Evolutionary conservation across 2,329 filamentous ascomycete genomes (phyloP), one percentile per base, ranked within the genome.

Genomic region (Neobulgaria alba): DNA sequence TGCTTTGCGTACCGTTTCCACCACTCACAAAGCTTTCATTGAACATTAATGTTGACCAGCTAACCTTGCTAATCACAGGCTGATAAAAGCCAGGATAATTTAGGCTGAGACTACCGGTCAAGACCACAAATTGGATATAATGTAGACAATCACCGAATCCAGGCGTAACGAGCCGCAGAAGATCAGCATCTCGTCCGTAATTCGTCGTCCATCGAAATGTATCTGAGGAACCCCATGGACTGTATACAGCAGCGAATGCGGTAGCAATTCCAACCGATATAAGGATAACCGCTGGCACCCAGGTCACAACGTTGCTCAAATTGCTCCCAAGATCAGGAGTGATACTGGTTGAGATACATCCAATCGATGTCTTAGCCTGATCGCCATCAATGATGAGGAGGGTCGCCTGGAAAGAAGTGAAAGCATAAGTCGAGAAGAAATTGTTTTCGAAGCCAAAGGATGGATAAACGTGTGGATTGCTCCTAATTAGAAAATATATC

Each of bases 171-270:
- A 98, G 71, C 41, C 92, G 80, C 39, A 98, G 70, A 50, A 95
- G 69, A 64, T 98, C 92, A 46, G 86, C 85, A 54, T 98, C 92
- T 52, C 90, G 79, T 26, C 92, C 92, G 60, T 94, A 96, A 60
- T 98, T 98, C 57, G 87, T 93, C n/a, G 87, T 88, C 88, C 90
- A 98, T 51, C 85, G 81, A 61, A 96, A 96, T 15, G 90, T 72
- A 59, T 98, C 85, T 5, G 78, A 78, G 1, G 87, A 85, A 15
- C 92, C 92, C 90, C 92, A 98, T 0, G 92, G 92, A 57, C 89
- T 95, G 59, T 79, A 90, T 29, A 93, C 85, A 36, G 79, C 85
- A 2, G 92, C 88, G 50, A 87, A 79, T 26, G 89, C 68, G 5
- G 90, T 95, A 10, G 89, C 87, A 43, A 88, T 63, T 2, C 79